These are phyloP conservation scores for Corylus avellana DNA, from an alignment of 306 rosid genomes.

Conservation along the genomic window DNA sequence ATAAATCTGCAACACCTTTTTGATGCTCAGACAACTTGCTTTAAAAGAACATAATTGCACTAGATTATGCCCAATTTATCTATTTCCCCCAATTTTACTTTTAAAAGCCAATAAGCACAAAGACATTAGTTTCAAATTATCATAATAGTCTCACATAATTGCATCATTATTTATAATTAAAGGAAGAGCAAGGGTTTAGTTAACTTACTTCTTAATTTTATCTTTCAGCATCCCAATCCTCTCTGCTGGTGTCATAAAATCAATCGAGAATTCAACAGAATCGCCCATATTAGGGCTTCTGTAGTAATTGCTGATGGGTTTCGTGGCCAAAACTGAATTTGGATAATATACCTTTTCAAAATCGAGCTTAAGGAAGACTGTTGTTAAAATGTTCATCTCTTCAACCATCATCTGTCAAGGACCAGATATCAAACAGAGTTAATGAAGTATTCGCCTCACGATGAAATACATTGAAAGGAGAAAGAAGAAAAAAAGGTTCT, in stretches of 20 bases:
- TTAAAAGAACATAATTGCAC: not conserved
- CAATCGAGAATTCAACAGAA: constrained; percentile 56
- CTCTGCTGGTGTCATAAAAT: constrained; percentile 67
- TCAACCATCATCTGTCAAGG: constrained; percentile 75
- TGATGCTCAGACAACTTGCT: not conserved
- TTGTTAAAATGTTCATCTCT: constrained; percentile 90
- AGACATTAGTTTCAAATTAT: not conserved
- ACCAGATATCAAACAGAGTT: constrained; percentile 12
- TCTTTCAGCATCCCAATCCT: constrained; percentile 68
- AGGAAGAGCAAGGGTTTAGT: not conserved
- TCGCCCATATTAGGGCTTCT: constrained; percentile 91
- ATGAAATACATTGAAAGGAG: not conserved
- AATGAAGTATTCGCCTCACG: constrained; percentile 11
- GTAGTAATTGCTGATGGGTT: constrained; percentile 83
- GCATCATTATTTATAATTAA: not conserved
- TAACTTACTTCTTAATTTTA: constrained; percentile 53
- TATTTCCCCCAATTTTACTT: not conserved
- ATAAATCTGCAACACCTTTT: not conserved
- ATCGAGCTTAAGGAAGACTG: constrained; percentile 80
- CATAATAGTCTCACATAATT: not conserved
- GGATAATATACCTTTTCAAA: constrained; percentile 91
- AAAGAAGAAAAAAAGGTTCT: not conserved
- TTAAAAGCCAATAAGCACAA: not conserved
- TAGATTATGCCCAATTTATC: not conserved
- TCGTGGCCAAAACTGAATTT: constrained; percentile 75